Conservation (phyloP, 257 asterid species). For the Catharanthus roseus region DNA sequence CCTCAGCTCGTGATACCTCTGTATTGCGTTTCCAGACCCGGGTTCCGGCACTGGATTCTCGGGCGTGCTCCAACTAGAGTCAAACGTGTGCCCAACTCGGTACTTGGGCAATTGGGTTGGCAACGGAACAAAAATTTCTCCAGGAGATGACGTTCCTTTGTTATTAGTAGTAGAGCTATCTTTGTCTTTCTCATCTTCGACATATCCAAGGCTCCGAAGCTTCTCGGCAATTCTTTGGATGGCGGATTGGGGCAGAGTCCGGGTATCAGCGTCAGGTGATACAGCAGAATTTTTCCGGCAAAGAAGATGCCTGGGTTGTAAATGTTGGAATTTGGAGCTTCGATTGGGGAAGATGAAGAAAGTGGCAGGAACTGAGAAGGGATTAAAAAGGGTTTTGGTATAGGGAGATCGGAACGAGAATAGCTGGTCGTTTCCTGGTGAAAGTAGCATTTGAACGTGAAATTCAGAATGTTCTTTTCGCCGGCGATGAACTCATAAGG, state of each 20-base stretch:
- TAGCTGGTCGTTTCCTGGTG: constrained; percentile 21
- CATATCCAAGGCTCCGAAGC: constrained; percentile 86
- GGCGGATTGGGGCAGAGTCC: constrained; percentile 60
- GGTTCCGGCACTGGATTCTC: constrained; percentile 81
- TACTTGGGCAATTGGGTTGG: constrained; percentile 64
- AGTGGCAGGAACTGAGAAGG: constrained; percentile 20
- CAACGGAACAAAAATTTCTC: constrained; percentile 75
- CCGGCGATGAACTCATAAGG: background rate
- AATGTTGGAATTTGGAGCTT: constrained; percentile 7
- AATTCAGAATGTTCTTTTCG: background rate
- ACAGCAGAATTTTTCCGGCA: constrained; percentile 31
- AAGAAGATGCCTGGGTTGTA: constrained; percentile 27
- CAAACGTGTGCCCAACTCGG: constrained; percentile 89
- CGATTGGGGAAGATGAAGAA: constrained; percentile 16
- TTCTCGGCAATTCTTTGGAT: constrained; percentile 76
- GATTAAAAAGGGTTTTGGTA: constrained; percentile 28
- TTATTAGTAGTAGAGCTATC: constrained; percentile 7
- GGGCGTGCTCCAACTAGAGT: constrained; percentile 94
- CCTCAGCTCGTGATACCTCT: constrained; percentile 57
- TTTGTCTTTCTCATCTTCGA: constrained; percentile 33
- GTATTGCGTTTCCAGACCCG: constrained; percentile 66
- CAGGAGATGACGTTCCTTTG: constrained; percentile 47
- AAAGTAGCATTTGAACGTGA: constrained; percentile 19
- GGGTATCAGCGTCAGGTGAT: constrained; percentile 29
- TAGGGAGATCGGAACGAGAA: constrained; percentile 12